phyloP scores from a whole-genome alignment of 371 early-diverging fungal species.

The Synchytrium microbalum region DNA sequence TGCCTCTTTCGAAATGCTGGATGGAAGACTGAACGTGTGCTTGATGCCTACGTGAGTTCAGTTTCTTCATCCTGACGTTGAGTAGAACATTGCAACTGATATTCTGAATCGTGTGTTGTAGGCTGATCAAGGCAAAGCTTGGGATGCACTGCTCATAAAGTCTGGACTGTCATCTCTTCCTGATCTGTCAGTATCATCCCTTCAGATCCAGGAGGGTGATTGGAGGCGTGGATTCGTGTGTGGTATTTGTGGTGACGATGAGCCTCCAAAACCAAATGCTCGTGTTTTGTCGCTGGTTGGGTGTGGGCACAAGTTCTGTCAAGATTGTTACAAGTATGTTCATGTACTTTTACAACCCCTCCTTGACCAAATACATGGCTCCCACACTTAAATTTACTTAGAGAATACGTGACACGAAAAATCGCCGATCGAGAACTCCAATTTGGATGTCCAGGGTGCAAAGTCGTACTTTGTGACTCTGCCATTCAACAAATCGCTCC shows the following conservation, averaged over 20 bases:
- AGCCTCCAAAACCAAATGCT: constrained; percentile 39
- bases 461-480: constrained; percentile 30
- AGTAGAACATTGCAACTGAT: too few relatives aligned
- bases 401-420: constrained; percentile 60
- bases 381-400: constrained; percentile 76
- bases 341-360: constrained; percentile 72
- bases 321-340: constrained; percentile 74
- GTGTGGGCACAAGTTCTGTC: constrained; percentile 85
- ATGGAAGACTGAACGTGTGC: too few relatives aligned
- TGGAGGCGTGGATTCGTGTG: constrained; percentile 82
- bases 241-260: constrained; percentile 71
- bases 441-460: constrained; percentile 54
- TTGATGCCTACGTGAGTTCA: too few relatives aligned
- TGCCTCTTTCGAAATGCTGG: too few relatives aligned
- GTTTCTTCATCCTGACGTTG: too few relatives aligned
- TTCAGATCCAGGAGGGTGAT: too few relatives aligned
- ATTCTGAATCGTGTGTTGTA: too few relatives aligned
- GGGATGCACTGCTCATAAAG: too few relatives aligned
- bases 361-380: constrained; percentile 80
- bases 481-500: too few relatives aligned
- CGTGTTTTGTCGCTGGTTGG: constrained; percentile 60
- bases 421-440: constrained; percentile 73
- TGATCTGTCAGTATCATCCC: too few relatives aligned
- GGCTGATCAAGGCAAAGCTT: too few relatives aligned
- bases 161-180: too few relatives aligned